Evolutionary conservation across 1,284 basidiomycete species (phyloP), one percentile per base, ranked within the genome.

Genomic region (Ceratobasidium sp.): DNA sequence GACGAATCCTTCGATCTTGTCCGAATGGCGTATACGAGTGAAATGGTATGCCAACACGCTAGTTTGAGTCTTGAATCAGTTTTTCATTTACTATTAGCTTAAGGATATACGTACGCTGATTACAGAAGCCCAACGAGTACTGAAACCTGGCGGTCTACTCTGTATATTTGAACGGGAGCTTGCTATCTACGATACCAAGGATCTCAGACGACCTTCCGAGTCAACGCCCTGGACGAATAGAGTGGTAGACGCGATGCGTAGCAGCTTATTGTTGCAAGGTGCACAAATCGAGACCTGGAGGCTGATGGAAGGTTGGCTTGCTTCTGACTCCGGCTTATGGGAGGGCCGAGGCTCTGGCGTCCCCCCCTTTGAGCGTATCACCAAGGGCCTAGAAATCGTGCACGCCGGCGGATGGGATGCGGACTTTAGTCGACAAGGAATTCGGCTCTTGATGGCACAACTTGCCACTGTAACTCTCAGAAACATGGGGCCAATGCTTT

Each of bases 71-170:
- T 23, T 18, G 26, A 43, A 6, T 23, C 34, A 26, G 10, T 4
- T 32, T 55, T n/a, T 34, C 34, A 5, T 34, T 52, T 14, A 32
- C 28, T 34, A n/a, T 2, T 30, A 67, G 64, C 26, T 43, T 5
- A 67, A 67, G 32, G 50, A 67, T 16, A 30, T 55, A 16, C 64
- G 48, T 23, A 26, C 26, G 16, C 18, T 67, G 14, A 26, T 67
- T 21, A 36, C n/a, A 55, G 64, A 67, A 53, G 64, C 50, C 12
- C 64, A 43, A 34, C 18, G 64, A n/a, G 30, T 67, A 21, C 23
- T 67, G n/a, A 67, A 55, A 28, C 64, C 64, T 14, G 64, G 64
- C 28, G 64, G 64, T 16, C 23, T 67, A n/a, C 64, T 67, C 34
- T 52, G 50, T 16, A 41, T 55, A 18, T 26, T 67, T 28, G 64